Conservation (phyloP, 768 basidiomycete genomes). For the Mycena filopes region DNA sequence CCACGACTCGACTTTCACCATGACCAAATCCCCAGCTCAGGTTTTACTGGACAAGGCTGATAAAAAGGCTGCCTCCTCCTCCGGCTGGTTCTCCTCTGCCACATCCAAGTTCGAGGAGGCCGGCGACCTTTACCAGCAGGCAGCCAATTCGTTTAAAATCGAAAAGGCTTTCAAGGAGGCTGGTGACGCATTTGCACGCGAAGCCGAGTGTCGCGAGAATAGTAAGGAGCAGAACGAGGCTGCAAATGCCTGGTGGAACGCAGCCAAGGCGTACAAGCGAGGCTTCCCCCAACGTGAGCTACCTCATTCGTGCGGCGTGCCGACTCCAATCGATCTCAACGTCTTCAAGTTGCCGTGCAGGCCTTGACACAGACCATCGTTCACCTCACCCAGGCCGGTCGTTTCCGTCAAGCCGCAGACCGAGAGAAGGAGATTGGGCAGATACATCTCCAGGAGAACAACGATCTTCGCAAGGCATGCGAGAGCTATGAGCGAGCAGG, state of each 20-base stretch:
- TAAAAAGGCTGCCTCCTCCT: conserved; percentile 88
- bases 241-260: conserved; percentile 99
- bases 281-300: conserved; percentile 82
- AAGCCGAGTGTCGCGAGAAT: conserved; percentile 93
- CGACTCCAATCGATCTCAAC: conserved; percentile 26
- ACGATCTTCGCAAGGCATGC: conserved; percentile 86
- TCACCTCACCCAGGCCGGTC: conserved; percentile 83
- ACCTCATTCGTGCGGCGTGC: neutral
- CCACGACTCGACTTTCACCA: no score
- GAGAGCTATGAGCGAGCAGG: conserved; percentile 93
- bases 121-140: conserved; percentile 94
- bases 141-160: conserved; percentile 92
- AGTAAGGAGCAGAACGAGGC: conserved; percentile 92
- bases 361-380: conserved; percentile 87
- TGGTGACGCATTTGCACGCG: conserved; percentile 91
- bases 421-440: conserved; percentile 97
- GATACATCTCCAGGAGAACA: conserved; percentile 86
- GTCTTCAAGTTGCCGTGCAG: conserved; percentile 81
- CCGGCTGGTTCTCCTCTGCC: conserved; percentile 89
- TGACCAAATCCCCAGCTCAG: conserved; percentile 81
- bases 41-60: conserved; percentile 86
- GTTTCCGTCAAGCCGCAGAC: conserved; percentile 98
- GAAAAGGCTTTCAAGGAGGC: conserved; percentile 93
- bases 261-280: conserved; percentile 95
- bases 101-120: conserved; percentile 93